Percentiles rank a stretch among this genome's conserved stretches.
phyloP scores from a whole-genome alignment of 73 alveolate genomes.

The Paramecium primaurelia region DNA sequence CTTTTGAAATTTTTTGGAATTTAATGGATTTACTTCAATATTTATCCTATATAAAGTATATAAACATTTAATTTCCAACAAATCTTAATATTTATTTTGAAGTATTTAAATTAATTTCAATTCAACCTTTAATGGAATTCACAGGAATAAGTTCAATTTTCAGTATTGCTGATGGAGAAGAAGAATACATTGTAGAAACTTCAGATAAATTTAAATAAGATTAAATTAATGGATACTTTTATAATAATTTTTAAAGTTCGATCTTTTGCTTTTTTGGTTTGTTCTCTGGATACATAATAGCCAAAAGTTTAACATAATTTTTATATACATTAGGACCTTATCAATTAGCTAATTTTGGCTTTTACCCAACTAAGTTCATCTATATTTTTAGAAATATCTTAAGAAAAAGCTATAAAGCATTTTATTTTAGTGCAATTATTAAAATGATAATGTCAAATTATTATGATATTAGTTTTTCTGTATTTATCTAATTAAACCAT shows the following conservation, averaged over 20 bases:
- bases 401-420: neutral
- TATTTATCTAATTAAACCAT: neutral
- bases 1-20: neutral
- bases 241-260: neutral
- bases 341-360: neutral
- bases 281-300: neutral
- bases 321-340: neutral
- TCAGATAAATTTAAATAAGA: neutral
- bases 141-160: neutral
- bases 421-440: neutral
- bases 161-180: neutral
- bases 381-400: neutral
- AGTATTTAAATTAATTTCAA: neutral
- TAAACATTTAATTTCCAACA: neutral
- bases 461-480: neutral
- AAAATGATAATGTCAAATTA: neutral
- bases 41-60: neutral
- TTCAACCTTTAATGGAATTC: neutral
- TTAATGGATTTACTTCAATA: neutral
- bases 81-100: neutral
- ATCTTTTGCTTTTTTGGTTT: neutral
- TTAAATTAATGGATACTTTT: neutral
- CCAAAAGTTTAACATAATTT: neutral
- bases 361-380: neutral
- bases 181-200: neutral